Base-by-base conservation (phyloP, 306 rosid species). In the Trifolium dubium region DNA sequence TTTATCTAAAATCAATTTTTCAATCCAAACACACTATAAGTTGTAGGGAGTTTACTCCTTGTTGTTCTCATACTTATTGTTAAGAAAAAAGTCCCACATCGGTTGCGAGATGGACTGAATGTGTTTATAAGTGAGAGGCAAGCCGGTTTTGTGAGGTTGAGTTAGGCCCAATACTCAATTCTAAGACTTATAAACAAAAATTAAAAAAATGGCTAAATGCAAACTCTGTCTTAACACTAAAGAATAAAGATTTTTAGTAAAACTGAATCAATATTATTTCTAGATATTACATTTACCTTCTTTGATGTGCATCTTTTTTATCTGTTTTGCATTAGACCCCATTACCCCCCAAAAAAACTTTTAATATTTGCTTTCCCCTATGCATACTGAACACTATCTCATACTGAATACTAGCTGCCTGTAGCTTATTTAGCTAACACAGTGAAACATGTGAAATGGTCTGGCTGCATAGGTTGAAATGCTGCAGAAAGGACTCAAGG, bases 401-500 rank as follows among this genome's bases (percentile, higher is more conserved):
- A 46, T 56, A 7, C 65, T 46, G 37, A 64, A 30, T 75, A 84
- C 59, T 61, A 70, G 56, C 69, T 60, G 59, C 64, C 43, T 73
- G 76, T 56, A 77, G 49, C 53, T 77, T 59, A 32, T 50, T 64
- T 17, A 56, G 17, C 67, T 64, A 32, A 39, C 71, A 71, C 55
- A n/a, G 61, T 76, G 39, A 75, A 40, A 39, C 59, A 40, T 55
- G 68, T 78, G 51, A 64, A 32, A 53, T 58, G 71, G 8, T 79
- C 30, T 75, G 72, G 74, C 68, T 89, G 67, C 69, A 40, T 81
- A 91, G 98, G 91, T 85, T 68, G 85, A 80, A 77, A 91, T 85
- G 92, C 86, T 94, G 74, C 82, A 85, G 68, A 88, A 87, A 71
- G 97, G 98, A 77, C 85, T 94, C 73, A 82, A 87, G 74, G 92